Base-by-base conservation (phyloP, 2,329 filamentous ascomycete species). In the Sarocladium oryzae region DNA sequence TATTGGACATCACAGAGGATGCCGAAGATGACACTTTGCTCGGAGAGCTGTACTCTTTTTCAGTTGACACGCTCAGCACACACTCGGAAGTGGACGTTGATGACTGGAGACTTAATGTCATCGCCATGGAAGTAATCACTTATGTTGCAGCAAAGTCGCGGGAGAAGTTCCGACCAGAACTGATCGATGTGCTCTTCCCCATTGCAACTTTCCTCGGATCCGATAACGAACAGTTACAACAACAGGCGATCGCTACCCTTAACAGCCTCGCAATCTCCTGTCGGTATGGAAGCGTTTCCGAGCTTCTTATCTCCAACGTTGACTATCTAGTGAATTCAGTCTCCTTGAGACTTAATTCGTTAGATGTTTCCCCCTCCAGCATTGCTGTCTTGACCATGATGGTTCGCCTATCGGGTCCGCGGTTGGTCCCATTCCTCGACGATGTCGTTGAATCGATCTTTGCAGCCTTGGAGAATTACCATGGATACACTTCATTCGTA, bases 291-390 rank as follows among this genome's bases (percentile, higher is more conserved):
- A 84, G 77, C 58, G 86, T 92, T 4, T 85, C 86, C 23, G 82
- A 88, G 15, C 73, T 99, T 56, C 85, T 99, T 35, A 80, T 97
- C 24, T 83, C 87, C 50, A 99, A 99, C 55, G 91, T 89, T 15
- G 93, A 99, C 66, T 99, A 99, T 65, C 87, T 99, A 69, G 85
- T 97, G 54, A 97, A 97, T 62, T 89, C 93, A 0, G 82, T 99
- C 15, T 89, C 88, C 0, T 69, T 97, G 54, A 88, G 90, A 55
- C 78, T 99, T 7, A 96, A 96, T 60, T 89, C 88, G 0, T 89
- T 96, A 56, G 90, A 96, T 56, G 85, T 97, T 50, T 92, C 90
- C 1, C 91, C 92, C 1, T 88, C 95, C 56, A 90, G 89, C 2
- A 90, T 91, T 2, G 87, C 92, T 58, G 93, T 97, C 2, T 69